Percentiles rank a stretch among this genome's conserved stretches.
Conservation (phyloP, 208 protist species). For the Trypanosoma mega region DNA sequence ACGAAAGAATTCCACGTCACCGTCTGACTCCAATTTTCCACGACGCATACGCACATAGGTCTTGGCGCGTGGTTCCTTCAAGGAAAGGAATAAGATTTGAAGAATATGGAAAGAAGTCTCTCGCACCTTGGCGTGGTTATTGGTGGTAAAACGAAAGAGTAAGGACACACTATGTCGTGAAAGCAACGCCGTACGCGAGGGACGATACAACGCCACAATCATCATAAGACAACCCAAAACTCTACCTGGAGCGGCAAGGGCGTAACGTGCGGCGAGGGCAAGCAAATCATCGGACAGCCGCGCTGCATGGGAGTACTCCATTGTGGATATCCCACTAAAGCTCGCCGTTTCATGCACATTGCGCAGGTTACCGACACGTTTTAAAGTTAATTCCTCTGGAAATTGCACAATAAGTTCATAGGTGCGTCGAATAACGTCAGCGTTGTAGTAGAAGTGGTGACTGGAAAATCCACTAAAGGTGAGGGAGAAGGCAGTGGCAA, state of each 20-base stretch:
- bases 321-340: neutral
- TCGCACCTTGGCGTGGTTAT: constrained; percentile 8
- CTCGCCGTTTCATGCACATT: neutral
- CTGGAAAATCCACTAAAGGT: constrained; percentile 1
- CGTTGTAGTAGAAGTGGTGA: constrained; percentile 13
- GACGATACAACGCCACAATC: constrained; percentile 8
- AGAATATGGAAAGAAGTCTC: constrained; percentile 21
- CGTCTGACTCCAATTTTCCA: constrained; percentile 12
- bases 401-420: constrained; percentile 17
- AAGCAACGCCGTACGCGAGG: constrained; percentile 13
- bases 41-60: constrained; percentile 12
- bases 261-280: constrained; percentile 5
- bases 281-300: constrained; percentile 21
- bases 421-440: constrained; percentile 10
- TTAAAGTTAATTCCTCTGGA: constrained; percentile 11
- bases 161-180: constrained; percentile 13
- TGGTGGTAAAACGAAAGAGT: constrained; percentile 21
- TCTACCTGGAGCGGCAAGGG: constrained; percentile 6
- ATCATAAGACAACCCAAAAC: constrained; percentile 9
- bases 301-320: constrained; percentile 2
- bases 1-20: constrained; percentile 20
- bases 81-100: constrained; percentile 15
- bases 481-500: constrained; percentile 4
- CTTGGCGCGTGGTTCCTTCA: constrained; percentile 18
- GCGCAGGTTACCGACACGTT: neutral